Evolutionary conservation across 202 grass and related monocot species (phyloP), one percentile per base, ranked within the genome.

Genomic region (Digitaria exilis): DNA sequence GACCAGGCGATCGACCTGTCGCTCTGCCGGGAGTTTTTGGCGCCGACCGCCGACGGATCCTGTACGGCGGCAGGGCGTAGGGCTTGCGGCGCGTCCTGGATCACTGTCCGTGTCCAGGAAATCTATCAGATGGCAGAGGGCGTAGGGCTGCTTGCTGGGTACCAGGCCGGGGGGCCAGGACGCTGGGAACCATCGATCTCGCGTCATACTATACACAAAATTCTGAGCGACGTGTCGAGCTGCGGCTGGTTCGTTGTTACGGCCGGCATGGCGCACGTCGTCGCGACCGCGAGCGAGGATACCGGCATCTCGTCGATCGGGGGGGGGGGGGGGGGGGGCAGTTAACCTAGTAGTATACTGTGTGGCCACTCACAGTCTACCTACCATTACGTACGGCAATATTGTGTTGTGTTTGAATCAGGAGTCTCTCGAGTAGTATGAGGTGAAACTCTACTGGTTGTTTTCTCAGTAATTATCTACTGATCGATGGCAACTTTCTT

Each of bases 211-310:
- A 22, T 52, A 64, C 35, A 42, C 37, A 55, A 11, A 83, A 34
- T 73, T 78, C 19, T 79, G 16, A 2, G 48, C 2, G 21, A 41
- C 57, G 75, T 84, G 80, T 84, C 75, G 67, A 88, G 18, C 49
- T 58, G 7, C 74, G n/a, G 46, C 17, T 80, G n/a, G 45, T 21
- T 80, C n/a, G 77, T 17, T n/a, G 2, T 7, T 6, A 18, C 59
- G 17, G 37, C 79, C 59, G 17, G 37, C 71, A 45, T 8, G 77
- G 18, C 11, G 54, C 56, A 74, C 37, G 41, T 71, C 52, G 5
- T 42, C 65, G 61, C 8, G 52, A n/a, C n/a, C 22, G 32, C 14
- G 32, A 31, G 34, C 0, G 24, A 25, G 6, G 13, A 44, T 48
- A 42, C 32, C 15, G 57, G 25, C 18, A 35, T 18, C 21, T 7